Evolutionary conservation across 1,284 basidiomycete genomes (phyloP), one percentile per base, ranked within the genome.

Genomic region (Cryptococcus sp.): DNA sequence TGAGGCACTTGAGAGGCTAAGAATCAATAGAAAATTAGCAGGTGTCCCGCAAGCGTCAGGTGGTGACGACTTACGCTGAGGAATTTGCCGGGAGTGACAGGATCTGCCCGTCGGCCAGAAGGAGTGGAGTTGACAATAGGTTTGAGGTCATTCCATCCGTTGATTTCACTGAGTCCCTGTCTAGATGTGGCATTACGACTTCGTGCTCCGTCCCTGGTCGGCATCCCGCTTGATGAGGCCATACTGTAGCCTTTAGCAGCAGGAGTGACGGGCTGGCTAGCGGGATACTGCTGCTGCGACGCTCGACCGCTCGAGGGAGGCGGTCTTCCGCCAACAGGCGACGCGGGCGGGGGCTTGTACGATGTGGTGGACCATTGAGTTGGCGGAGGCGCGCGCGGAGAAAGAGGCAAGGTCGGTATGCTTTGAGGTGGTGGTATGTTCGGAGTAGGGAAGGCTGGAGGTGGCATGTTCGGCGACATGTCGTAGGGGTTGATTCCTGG

Each of bases 1-100:
- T 96, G 50, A 97, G 80, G 73, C 92, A 90, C 71, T 90, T 87
- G 63, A 96, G 80, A 25, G 93, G 91, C 91, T 91, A 65, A 25
- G 19, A 48, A 56, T 42, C 2, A 10, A 35, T 35, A 2, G 8
- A 35, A 10, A 35, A 8, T 35, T 10, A 35, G 31, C 31, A 35
- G 31, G 31, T 35, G 2, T 35, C 31, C 4, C 4, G 31, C 31
- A 35, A 8, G 31, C 31, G 13, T 8, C 2, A 35, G 31, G 31
- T 35, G 13, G 31, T 10, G 31, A 31, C 11, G 25, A 72, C 77
- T 71, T 52, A 78, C 77, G 56, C 75, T 77, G 48, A 80, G 64
- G 44, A 65, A 78, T 48, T 68, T 72, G 15, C 76, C 77, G 0
- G 75, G 67, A 10, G 62, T 58, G 50, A 73, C 64, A 8, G 77